Evolutionary conservation across 2,329 filamentous ascomycete genomes (phyloP).

Genomic region (Fusarium sp.): DNA sequence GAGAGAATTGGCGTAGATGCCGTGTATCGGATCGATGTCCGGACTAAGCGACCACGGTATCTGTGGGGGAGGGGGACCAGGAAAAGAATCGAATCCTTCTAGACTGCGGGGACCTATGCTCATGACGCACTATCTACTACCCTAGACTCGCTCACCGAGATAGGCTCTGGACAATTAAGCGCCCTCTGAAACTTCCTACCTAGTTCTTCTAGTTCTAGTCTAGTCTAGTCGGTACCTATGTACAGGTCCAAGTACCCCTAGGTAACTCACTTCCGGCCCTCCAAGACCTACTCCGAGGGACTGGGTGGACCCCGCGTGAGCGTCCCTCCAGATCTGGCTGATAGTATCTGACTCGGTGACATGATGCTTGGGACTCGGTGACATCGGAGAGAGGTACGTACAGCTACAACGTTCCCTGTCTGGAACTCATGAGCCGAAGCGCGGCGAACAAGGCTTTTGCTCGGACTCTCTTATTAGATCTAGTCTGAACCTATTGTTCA

Average conservation of each 20-base stretch:
- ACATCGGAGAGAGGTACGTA: slow-evolving; percentile 26
- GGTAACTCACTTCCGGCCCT: slow-evolving; percentile 29
- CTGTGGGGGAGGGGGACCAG: no score
- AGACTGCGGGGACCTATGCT: not conserved
- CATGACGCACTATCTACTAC: slow-evolving; percentile 1
- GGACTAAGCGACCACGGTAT: no score
- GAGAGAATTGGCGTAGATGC: not conserved
- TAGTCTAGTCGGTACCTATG: slow-evolving; percentile 12
- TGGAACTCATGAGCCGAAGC: slow-evolving; percentile 40
- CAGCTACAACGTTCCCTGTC: slow-evolving; percentile 9
- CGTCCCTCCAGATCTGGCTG: slow-evolving; percentile 22
- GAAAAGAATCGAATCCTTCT: slow-evolving; percentile 12
- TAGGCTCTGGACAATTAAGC: not conserved
- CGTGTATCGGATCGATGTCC: no score
- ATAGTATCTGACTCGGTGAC: slow-evolving; percentile 31
- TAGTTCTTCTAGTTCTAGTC: no score
- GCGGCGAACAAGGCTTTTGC: slow-evolving; percentile 10
- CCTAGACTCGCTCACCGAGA: slow-evolving; percentile 29
- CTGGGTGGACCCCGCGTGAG: slow-evolving; percentile 16
- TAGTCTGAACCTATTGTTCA: slow-evolving; percentile 7
- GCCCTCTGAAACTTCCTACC: slow-evolving; percentile 1
- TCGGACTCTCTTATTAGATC: slow-evolving; percentile 34
- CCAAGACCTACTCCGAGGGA: slow-evolving; percentile 13
- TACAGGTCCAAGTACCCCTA: slow-evolving; percentile 18
- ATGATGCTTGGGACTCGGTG: slow-evolving; percentile 20